Percentiles rank a stretch among this genome's conserved stretches.
Conservation (phyloP, 1,284 basidiomycete genomes). For the Pyrrhoderma lamaoense region DNA sequence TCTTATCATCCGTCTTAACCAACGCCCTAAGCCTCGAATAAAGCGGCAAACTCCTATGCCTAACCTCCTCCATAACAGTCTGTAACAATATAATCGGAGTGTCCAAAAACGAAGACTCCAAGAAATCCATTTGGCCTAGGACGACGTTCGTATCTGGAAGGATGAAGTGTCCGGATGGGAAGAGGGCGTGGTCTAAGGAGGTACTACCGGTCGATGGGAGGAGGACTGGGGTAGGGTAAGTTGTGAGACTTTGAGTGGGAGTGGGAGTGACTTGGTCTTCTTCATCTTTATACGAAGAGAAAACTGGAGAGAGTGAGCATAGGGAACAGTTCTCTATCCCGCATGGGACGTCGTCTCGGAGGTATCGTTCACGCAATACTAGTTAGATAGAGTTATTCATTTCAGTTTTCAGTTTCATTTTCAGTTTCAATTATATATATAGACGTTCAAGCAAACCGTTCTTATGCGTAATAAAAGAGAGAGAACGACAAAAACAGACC, state of each 20-base stretch:
- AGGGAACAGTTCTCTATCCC: constrained; percentile 69
- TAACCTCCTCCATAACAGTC: constrained; percentile 93
- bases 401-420: neutral
- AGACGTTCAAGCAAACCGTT: too few relatives aligned
- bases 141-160: constrained; percentile 97
- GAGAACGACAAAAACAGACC: constrained; percentile 35
- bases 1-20: constrained; percentile 73
- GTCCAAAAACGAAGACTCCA: constrained; percentile 69
- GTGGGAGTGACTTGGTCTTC: too few relatives aligned
- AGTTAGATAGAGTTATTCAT: neutral
- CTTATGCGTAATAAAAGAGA: neutral
- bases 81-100: constrained; percentile 86
- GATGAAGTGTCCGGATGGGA: constrained; percentile 70
- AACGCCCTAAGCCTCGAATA: constrained; percentile 87
- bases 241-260: too few relatives aligned
- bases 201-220: constrained; percentile 40
- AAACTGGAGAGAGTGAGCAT: constrained; percentile 34
- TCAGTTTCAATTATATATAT: neutral
- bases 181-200: constrained; percentile 39
- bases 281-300: too few relatives aligned
- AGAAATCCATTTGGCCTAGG: constrained; percentile 92
- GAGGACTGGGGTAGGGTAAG: too few relatives aligned
- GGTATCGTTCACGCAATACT: constrained; percentile 93
- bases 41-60: constrained; percentile 89
- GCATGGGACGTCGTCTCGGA: constrained; percentile 91